A percentile compares a stretch with the other conserved stretches of the same genome.
phyloP scores from a whole-genome alignment of 1,284 basidiomycete genomes.

The Rhodofomes roseus region DNA sequence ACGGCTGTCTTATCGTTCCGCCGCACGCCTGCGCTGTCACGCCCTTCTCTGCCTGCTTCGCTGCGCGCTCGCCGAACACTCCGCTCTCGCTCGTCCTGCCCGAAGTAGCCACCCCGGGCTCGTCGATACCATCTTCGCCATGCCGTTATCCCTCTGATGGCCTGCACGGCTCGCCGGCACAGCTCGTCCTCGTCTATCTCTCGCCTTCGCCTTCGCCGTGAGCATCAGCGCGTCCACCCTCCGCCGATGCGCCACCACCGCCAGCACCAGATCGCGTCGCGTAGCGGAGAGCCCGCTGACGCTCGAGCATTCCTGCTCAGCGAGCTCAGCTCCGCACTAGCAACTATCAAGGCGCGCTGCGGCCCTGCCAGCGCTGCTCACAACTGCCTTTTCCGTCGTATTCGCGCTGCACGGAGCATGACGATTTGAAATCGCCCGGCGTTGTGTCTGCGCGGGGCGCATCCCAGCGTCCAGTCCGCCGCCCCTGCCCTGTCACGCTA shows the following conservation, averaged over 20 bases:
- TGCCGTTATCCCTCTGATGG: not conserved
- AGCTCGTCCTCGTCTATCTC: not conserved
- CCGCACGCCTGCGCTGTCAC: not conserved
- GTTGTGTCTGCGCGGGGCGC: not conserved
- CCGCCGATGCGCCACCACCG: not conserved
- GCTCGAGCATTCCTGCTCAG: too few species aligned
- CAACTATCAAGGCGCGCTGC: not conserved
- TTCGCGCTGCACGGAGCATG: not conserved
- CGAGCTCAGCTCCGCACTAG: not conserved
- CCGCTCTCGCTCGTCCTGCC: not conserved
- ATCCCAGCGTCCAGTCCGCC: not conserved
- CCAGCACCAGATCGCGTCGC: not conserved
- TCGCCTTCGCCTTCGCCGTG: not conserved
- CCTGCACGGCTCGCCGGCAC: not conserved
- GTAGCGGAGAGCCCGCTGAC: not conserved
- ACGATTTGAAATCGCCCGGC: not conserved
- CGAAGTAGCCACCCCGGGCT: not conserved
- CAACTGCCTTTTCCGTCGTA: not conserved
- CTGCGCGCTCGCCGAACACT: not conserved
- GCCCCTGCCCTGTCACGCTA: not conserved
- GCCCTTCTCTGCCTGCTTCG: not conserved
- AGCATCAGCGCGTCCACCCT: not conserved
- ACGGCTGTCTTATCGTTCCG: not conserved
- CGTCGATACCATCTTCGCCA: not conserved
- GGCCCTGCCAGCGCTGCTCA: not conserved